Evolutionary conservation across 257 asterid genomes (phyloP).

Genomic region (Thymus mandschuricus): DNA sequence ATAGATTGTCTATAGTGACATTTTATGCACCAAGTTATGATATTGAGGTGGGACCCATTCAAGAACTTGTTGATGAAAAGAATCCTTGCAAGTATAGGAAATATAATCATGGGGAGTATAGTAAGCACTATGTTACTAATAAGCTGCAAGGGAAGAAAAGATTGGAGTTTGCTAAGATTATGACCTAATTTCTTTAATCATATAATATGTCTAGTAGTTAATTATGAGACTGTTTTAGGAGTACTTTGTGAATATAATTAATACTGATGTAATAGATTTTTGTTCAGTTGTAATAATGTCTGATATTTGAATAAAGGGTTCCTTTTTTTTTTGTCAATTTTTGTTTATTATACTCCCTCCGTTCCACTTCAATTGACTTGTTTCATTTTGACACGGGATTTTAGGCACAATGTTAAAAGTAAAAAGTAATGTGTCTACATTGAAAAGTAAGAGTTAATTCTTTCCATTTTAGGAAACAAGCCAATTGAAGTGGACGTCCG

Average conservation of each 20-base stretch:
- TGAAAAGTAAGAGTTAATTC: too few relatives aligned
- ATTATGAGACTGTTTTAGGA: slow-evolving; percentile 24
- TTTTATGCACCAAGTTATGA: slow-evolving; percentile 96
- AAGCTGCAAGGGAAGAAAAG: slow-evolving; percentile 92
- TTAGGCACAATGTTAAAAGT: too few relatives aligned
- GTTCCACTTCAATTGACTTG: too few relatives aligned
- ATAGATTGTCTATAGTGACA: slow-evolving; percentile 88
- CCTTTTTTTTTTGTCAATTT: not conserved
- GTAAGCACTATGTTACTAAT: slow-evolving; percentile 86
- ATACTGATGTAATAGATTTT: slow-evolving; percentile 29
- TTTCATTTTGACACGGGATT: too few relatives aligned
- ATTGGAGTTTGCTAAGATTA: slow-evolving; percentile 73
- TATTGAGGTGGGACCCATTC: slow-evolving; percentile 68
- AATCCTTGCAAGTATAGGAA: slow-evolving; percentile 72
- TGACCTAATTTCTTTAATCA: not conserved
- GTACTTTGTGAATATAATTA: slow-evolving; percentile 21
- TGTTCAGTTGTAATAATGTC: slow-evolving; percentile 23
- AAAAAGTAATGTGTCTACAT: too few relatives aligned
- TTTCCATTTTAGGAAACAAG: too few relatives aligned
- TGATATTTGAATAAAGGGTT: not conserved
- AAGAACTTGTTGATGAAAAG: slow-evolving; percentile 55
- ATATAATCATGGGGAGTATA: slow-evolving; percentile 95
- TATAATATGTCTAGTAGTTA: not conserved
- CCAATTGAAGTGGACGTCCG: too few relatives aligned
- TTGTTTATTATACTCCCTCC: too few relatives aligned